Evolutionary conservation across 805 yeast species (phyloP).

Genomic region (Kuraishia capsulata): DNA sequence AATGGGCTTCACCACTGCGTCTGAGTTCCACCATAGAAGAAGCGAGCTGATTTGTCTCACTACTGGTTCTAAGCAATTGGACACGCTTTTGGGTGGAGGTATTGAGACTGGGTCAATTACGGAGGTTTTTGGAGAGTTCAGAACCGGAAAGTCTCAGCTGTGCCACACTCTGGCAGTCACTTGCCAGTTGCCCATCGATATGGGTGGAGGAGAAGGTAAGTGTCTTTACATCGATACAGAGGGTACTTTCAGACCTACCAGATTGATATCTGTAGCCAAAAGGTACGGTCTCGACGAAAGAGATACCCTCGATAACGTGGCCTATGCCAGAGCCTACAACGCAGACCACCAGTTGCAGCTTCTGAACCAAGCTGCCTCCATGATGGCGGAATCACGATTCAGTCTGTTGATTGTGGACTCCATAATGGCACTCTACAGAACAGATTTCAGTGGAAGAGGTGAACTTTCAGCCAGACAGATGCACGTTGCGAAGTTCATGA

Average conservation of each 20-base stretch:
- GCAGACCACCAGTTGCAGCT: constrained; percentile 92
- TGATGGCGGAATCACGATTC: constrained; percentile 94
- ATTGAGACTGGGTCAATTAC: constrained; percentile 96
- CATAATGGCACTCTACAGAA: constrained; percentile 91
- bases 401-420: constrained; percentile 91
- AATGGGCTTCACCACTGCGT: constrained; percentile 95
- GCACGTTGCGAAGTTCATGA: constrained; percentile 89
- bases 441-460: constrained; percentile 93
- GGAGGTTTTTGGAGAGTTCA: constrained; percentile 92
- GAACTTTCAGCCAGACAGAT: constrained; percentile 91
- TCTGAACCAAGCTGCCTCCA: constrained; percentile 80
- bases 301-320: constrained; percentile 94
- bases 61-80: constrained; percentile 91
- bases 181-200: constrained; percentile 90
- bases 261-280: constrained; percentile 83
- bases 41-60: constrained; percentile 88
- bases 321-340: constrained; percentile 94
- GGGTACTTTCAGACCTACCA: constrained; percentile 90
- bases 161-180: constrained; percentile 97
- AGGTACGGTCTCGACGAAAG: constrained; percentile 88
- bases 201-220: constrained; percentile 99
- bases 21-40: constrained; percentile 85
- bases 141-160: constrained; percentile 95
- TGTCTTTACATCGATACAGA: constrained; percentile 94
- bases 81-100: constrained; percentile 92